Evolutionary conservation across 2,329 filamentous ascomycete genomes (phyloP).

Genomic region (Xylaria sp.): DNA sequence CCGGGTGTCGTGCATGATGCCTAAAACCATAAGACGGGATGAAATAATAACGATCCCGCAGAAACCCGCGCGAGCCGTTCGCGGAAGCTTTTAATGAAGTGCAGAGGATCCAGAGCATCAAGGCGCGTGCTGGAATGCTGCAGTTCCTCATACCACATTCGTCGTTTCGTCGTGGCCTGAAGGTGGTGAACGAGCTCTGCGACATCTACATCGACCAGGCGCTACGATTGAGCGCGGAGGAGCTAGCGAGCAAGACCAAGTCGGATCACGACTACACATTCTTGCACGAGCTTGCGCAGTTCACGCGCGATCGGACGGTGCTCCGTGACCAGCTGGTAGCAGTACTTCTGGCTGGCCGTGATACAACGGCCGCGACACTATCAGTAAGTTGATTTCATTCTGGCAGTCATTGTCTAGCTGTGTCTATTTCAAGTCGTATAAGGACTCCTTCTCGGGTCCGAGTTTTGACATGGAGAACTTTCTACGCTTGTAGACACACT

Average conservation of each 20-base stretch:
- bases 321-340: constrained; percentile 87
- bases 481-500: not conserved
- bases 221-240: constrained; percentile 73
- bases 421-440: not conserved
- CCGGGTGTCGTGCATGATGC: constrained; percentile 1
- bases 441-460: not conserved
- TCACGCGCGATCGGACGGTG: constrained; percentile 77
- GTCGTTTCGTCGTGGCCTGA: constrained; percentile 72
- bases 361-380: constrained; percentile 86
- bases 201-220: constrained; percentile 81
- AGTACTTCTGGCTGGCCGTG: constrained; percentile 84
- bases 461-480: not conserved
- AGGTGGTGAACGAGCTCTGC: constrained; percentile 79
- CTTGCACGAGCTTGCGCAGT: constrained; percentile 83
- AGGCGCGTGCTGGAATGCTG: constrained; percentile 73
- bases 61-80: constrained; percentile 72
- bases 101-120: constrained; percentile 76
- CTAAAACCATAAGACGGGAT: not conserved
- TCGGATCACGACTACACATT: constrained; percentile 82
- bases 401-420: not conserved
- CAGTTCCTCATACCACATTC: constrained; percentile 70
- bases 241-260: constrained; percentile 79
- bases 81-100: constrained; percentile 85
- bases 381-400: constrained; percentile 47
- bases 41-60: constrained; percentile 42